Evolutionary conservation across 2,329 filamentous ascomycete genomes (phyloP), one percentile per base, ranked within the genome.

Genomic region (Fusarium lyarnte): DNA sequence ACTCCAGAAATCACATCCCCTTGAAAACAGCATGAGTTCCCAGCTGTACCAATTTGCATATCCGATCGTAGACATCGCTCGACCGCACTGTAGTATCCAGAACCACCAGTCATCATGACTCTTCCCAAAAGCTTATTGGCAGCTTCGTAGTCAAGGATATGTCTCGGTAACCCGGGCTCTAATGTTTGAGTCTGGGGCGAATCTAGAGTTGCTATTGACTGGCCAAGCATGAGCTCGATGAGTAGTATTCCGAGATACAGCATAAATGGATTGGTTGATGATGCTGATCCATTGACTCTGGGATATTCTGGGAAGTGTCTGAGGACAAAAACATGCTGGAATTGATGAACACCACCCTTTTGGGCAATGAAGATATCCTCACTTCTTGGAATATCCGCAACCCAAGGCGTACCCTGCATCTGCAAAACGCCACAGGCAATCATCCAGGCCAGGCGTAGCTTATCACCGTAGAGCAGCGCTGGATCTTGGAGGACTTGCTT

Each of bases 361-460:
- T 36, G n/a, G 1, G n/a, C 62, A n/a, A 64, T 39, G 23, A 46
- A 63, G 19, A 64, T 46, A 8, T 64, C 46, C 0, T 64, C 33
- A 16, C 39, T 45, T 7, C 7, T 25, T 6, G 39, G 62, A 23
- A 35, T 35, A 2, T 23, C 31, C 7, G 33, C n/a, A 8, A 53
- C 38, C 62, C 62, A 64, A 23, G 62, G 62, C 4, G 62, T 62
- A 1, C 41, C 57, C 10, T 64, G 62, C 39, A 64, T 62, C 1
- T 64, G 62, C 1, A 53, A 13, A 2, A 61, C 23, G 17, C 46
- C 31, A 21, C 27, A 42, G 0, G 62, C n/a, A 11, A 62, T 53
- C 14, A 7, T 47, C 46, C 57, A 46, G 5, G 62, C 62, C 0
- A 64, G 1, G 0, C 57, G 57, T 6, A 64, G 8, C 16, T 25